Evolutionary conservation across 139 green algal genomes (phyloP), one percentile per base, ranked within the genome.

Genomic region (Chlamydomonas applanata): DNA sequence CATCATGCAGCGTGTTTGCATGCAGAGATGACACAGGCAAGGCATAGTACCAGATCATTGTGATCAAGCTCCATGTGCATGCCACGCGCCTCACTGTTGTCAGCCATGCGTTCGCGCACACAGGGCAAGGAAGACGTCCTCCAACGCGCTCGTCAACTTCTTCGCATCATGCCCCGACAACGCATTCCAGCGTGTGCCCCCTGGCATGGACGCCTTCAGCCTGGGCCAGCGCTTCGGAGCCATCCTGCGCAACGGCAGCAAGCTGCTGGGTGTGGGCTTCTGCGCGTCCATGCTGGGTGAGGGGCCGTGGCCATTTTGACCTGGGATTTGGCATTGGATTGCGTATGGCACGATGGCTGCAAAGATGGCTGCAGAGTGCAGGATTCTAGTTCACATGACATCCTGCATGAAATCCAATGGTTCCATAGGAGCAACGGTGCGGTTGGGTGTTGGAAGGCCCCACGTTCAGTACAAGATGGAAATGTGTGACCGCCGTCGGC

Each of bases 101-200:
- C 7, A 7, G 40, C 11, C 7, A 49, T 49, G 11, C 11, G 7
- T 19, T 49, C 7, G 7, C 16, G 16, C 9, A 32, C 40, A 35
- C 80, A 79, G 75, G 61, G 35, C 72, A 2, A 25, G 52, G 9
- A 24, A 69, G 27, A 60, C 49, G 25, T 64, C 34, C 57, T 80
- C 35, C 71, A 82, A 82, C 44, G 60, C 72, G 17, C 20, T 83
- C 29, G 22, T 64, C 16, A 72, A 73, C 34, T 85, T 96, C 66
- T 92, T 98, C 62, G 83, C 85, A 2, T 79, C 84, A 62, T 97
- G 92, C 85, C 96, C 96, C 1, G 94, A 99, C 60, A 99, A 99
- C 86, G 95, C 95, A 5, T 99, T 99, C 89, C 93, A 98, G 72
- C 84, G 83, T 44, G 87, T 92, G 29, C 85, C 80, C 16, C 80